Evolutionary conservation across 257 asterid genomes (phyloP), one percentile per base, ranked within the genome.

Genomic region (Euphrasia confusa): DNA sequence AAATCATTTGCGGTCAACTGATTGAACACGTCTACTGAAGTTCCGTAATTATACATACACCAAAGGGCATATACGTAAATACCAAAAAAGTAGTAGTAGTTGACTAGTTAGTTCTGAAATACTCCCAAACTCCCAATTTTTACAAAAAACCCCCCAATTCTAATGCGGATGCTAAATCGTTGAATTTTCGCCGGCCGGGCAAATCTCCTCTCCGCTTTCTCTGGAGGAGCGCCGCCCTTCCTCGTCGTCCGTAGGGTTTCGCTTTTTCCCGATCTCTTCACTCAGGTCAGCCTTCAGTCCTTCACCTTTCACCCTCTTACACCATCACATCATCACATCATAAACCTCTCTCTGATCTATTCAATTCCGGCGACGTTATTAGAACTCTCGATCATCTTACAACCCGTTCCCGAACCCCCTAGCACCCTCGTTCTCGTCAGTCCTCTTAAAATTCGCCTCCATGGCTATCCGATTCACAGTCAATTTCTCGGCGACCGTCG

Each of bases 381-480:
- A 7, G 40, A 79, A 75, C 55, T 44, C 42, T 66, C 72, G 13
- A 42, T 65, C 17, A 48, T 70, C 42, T 37, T 11, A 1, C 42
- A 9, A 37, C 42, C 57, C 45, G 12, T 69, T 53, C 33, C 15
- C 63, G 42, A 32, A 69, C 64, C 66, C 61, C 14, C 50, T 68
- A 37, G 1, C 10, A 2, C 10, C 81, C 75, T 58, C 72, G 69
- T 71, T 56, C 42, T 71, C 40, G 72, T 55, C 15, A 77, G 55
- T 21, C n/a, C n/a, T n/a, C 0, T 21, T 21, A 72, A 65, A 76
- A 37, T 37, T 74, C 27, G 59, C 64, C 2, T 37, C 74, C 52
- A 89, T 93, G 99, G 99, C 99, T 65, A 79, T 93, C 66, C 79
- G 99, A 32, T 82, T 78, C 72, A 87, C 96, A 60, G 89, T 83